Evolutionary conservation across 139 green algal species (phyloP).

Genomic region (Chlamydomonas incerta): DNA sequence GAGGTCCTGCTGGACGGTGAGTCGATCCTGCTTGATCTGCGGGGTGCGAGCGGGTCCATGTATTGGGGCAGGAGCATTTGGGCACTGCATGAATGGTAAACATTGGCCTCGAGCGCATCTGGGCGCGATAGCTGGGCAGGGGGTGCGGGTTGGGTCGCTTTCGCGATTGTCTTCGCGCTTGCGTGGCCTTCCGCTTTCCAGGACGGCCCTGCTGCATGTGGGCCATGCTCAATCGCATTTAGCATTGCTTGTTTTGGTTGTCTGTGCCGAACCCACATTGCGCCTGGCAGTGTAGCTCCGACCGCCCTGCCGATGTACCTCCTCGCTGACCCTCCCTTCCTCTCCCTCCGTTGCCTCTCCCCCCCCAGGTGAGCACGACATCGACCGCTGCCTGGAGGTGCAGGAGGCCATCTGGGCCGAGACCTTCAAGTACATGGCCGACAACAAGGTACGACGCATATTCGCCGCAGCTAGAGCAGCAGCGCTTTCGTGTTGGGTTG

Average conservation of each 20-base stretch:
- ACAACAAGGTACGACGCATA: slow-evolving; percentile 72
- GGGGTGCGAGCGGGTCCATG: neutral
- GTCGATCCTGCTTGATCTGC: slow-evolving; percentile 47
- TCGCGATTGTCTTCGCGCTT: neutral
- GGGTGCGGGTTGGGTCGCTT: no score
- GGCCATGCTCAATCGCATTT: neutral
- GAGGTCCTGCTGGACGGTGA: slow-evolving; percentile 96
- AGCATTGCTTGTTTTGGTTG: neutral
- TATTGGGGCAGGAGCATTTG: no score
- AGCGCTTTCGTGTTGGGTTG: no score
- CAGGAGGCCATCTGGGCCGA: slow-evolving; percentile 92
- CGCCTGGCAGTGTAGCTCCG: no score
- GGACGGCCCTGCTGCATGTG: neutral
- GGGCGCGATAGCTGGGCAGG: no score
- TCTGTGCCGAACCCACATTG: neutral
- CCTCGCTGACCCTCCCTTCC: slow-evolving; percentile 15
- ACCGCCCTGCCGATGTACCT: slow-evolving; percentile 2
- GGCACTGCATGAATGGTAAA: no score
- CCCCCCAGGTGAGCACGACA: slow-evolving; percentile 66
- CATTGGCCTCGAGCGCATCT: no score
- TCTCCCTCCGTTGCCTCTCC: neutral
- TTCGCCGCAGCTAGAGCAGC: no score
- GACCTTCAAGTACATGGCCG: slow-evolving; percentile 96
- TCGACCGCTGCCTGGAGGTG: slow-evolving; percentile 93
- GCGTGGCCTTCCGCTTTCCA: no score